These are phyloP conservation scores for Aspergillus diversus DNA, from an alignment of 495 filamentous ascomycete genomes.

Conservation along the genomic window DNA sequence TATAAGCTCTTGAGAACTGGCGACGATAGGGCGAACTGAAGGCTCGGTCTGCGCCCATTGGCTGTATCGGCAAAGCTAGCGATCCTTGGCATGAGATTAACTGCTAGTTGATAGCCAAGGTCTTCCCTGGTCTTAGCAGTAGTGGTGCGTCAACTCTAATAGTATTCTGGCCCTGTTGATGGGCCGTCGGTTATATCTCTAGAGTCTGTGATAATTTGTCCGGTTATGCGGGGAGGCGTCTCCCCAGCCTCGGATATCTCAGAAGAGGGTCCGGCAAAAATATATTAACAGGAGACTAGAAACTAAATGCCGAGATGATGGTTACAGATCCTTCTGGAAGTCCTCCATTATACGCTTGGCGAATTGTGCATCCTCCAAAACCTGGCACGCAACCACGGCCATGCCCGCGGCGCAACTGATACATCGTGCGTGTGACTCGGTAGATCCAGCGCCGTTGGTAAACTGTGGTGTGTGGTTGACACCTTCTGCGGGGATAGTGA, in stretches of 20 bases:
- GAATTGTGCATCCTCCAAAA: slow-evolving; percentile 48
- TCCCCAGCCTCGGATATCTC: too few species aligned
- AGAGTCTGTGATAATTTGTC: too few species aligned
- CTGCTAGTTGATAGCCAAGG: too few species aligned
- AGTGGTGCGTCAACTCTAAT: too few species aligned
- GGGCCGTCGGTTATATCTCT: too few species aligned
- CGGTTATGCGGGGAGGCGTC: too few species aligned
- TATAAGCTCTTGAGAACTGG: too few species aligned
- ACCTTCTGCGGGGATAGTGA: slow-evolving; percentile 52
- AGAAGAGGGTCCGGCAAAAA: too few species aligned
- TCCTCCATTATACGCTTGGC: slow-evolving; percentile 35
- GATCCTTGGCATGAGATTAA: slow-evolving; percentile 11
- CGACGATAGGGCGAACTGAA: too few species aligned
- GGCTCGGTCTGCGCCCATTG: slow-evolving; percentile 16
- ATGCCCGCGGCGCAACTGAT: slow-evolving; percentile 59
- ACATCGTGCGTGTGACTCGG: slow-evolving; percentile 48
- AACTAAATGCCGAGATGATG: background rate
- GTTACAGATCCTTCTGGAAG: slow-evolving; percentile 17
- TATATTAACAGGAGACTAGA: too few species aligned
- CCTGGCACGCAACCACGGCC: slow-evolving; percentile 54
- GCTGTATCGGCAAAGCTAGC: slow-evolving; percentile 32
- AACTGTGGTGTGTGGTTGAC: slow-evolving; percentile 61
- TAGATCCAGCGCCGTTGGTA: slow-evolving; percentile 52
- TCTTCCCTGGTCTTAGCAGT: too few species aligned
- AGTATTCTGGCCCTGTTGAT: too few species aligned